Evolutionary conservation across 176 grass and related monocot genomes (phyloP).

Genomic region (Eragrostis curvula): DNA sequence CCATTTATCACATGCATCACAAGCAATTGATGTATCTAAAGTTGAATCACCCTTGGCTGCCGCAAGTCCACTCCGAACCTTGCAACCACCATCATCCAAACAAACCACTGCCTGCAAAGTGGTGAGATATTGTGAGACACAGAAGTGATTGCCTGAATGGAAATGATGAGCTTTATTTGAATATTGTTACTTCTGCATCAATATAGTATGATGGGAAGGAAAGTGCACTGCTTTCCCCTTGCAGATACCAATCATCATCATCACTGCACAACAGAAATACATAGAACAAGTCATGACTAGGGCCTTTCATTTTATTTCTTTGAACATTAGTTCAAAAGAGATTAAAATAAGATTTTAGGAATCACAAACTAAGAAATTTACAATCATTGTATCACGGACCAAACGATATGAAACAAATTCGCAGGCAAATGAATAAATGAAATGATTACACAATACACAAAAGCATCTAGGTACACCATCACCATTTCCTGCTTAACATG

Average conservation of each 20-base stretch:
- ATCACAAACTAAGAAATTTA: conserved; percentile 25
- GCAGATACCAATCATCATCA: conserved; percentile 77
- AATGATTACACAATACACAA: not conserved
- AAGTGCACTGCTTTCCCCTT: conserved; percentile 72
- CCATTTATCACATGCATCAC: conserved; percentile 97
- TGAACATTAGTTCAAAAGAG: conserved; percentile 3
- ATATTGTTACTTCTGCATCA: conserved; percentile 86
- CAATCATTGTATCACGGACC: conserved; percentile 1
- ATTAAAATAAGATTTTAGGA: conserved; percentile 5
- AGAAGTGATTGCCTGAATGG: conserved; percentile 22
- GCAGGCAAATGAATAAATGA: conserved; percentile 25
- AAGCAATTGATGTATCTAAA: conserved; percentile 96
- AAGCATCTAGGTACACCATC: conserved; percentile 22
- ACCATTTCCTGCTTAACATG: conserved; percentile 23
- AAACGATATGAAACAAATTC: not conserved
- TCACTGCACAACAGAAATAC: conserved; percentile 59
- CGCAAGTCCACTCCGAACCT: conserved; percentile 67
- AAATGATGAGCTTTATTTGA: conserved; percentile 42
- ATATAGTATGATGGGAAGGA: conserved; percentile 95
- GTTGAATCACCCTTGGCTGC: conserved; percentile 59
- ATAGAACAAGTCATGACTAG: conserved; percentile 33
- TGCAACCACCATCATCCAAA: conserved; percentile 86
- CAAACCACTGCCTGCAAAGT: conserved; percentile 78
- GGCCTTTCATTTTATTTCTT: conserved; percentile 30
- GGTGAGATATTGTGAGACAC: conserved; percentile 16